phyloP scores from a whole-genome alignment of 345 rosid genomes.

The Sonneratia alba region DNA sequence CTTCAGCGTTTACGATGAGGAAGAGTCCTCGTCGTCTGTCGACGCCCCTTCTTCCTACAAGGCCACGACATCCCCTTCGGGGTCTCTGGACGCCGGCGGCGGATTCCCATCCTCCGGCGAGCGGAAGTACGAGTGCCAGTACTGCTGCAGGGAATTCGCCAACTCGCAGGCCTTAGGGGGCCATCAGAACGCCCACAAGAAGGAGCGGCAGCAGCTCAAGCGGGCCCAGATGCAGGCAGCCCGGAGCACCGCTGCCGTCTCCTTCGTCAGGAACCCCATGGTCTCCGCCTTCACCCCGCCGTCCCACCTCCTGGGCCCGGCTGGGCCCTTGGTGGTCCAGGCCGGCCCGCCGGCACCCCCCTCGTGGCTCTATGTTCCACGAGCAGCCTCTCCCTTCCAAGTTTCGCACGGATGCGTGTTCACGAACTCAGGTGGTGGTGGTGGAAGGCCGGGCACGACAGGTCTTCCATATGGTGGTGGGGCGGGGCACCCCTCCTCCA shows the following conservation, averaged over 20 bases:
- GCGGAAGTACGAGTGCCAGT: conserved; percentile 77
- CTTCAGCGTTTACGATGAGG: conserved; percentile 63
- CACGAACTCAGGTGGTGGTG: conserved; percentile 17
- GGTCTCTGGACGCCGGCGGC: conserved; percentile 17
- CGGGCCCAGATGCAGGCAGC: conserved; percentile 65
- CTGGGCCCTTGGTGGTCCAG: conserved; percentile 35
- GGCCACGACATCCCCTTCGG: conserved; percentile 14
- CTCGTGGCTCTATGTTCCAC: conserved; percentile 80
- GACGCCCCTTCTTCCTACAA: conserved; percentile 3
- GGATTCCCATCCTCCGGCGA: conserved; percentile 28
- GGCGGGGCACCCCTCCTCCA: conserved; percentile 21
- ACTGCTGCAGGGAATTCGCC: conserved; percentile 66
- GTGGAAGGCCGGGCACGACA: conserved; percentile 24
- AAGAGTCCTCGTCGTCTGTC: conserved; percentile 25
- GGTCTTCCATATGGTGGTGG: conserved; percentile 35
- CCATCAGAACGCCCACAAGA: conserved; percentile 83
- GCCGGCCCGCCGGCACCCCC: conserved; percentile 23
- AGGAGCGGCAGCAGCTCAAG: conserved; percentile 70
- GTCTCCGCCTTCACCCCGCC: conserved; percentile 84
- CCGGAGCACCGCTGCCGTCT: conserved; percentile 53
- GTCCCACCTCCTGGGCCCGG: conserved; percentile 50
- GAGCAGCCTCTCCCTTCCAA: conserved; percentile 54
- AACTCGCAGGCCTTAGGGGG: conserved; percentile 80
- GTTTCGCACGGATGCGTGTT: conserved; percentile 74
- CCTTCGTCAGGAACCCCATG: conserved; percentile 67